Base-by-base conservation (phyloP, 202 grass and related monocot genomes). In the Elaeis oleifera region DNA sequence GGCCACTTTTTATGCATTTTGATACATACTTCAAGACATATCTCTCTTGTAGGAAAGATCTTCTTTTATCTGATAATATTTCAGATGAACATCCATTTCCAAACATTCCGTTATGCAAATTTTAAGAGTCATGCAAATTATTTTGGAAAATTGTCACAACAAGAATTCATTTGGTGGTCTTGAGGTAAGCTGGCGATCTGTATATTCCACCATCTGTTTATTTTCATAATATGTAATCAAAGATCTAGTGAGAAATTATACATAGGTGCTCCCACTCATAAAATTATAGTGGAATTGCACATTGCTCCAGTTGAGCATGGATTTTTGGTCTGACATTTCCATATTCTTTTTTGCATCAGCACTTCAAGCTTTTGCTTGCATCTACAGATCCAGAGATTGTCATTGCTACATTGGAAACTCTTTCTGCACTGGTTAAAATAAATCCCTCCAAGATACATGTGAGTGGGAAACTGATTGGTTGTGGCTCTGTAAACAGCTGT, bases 71-170 rank as follows among this genome's bases (percentile, higher is more conserved):
- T 74, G 84, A 92, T 79, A 78, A 90, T 79, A 81, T 92, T 59
- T 53, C 32, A 0, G 81, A 85, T 61, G 80, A 75, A 75, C 82
- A 89, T 68, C 80, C 79, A 55, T 84, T 99, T 79, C 85, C 27
- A 99, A 92, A 68, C 85, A 86, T 75, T 76, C 88, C 4, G 65
- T 99, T 61, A 67, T 92, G 71, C 89, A 99, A 73, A 92, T 99
- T 58, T 71, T 99, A 69, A 99, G 80, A 79, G 94, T 99, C 52
- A 89, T 92, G 88, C 85, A 86, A 73, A 92, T 92, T 73, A 73
- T 99, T 69, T 82, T 92, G 67, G 94, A 99, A 76, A 99, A 92
- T 75, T 99, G 94, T 75, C 85, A 86, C 58, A 99, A 99, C 64
- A 99, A 80, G 67, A 76, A 77, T 32, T 84, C 82, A 62, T 99